Evolutionary conservation across 257 asterid species (phyloP).

Genomic region (Primulina huaijiensis): DNA sequence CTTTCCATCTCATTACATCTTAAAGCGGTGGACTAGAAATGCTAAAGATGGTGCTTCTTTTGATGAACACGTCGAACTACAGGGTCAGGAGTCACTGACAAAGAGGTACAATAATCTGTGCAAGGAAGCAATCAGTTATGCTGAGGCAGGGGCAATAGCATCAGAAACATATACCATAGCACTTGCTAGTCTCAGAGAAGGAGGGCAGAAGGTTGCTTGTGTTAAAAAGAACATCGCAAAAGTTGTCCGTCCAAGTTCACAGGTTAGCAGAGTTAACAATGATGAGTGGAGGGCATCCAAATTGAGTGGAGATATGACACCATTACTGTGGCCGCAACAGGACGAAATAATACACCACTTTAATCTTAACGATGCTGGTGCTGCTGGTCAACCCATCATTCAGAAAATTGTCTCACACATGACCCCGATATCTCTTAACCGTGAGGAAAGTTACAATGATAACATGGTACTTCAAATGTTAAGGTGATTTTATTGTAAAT

Average conservation of each 20-base stretch:
- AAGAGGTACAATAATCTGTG: conserved; percentile 67
- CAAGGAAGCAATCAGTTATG: conserved; percentile 74
- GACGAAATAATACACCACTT: conserved; percentile 54
- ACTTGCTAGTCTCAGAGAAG: conserved; percentile 64
- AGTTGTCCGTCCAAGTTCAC: conserved; percentile 53
- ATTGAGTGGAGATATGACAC: conserved; percentile 48
- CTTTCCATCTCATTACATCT: conserved; percentile 73
- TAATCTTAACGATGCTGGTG: conserved; percentile 62
- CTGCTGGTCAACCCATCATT: conserved; percentile 40
- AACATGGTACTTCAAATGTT: conserved; percentile 47
- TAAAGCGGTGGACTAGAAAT: conserved; percentile 89
- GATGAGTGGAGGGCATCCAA: conserved; percentile 50
- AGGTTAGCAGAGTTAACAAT: conserved; percentile 43
- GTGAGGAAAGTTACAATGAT: conserved; percentile 46
- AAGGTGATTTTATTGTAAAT: conserved; percentile 19
- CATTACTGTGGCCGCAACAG: conserved; percentile 74
- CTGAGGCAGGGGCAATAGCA: conserved; percentile 79
- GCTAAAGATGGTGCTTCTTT: conserved; percentile 51
- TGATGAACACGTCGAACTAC: conserved; percentile 50
- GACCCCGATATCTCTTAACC: conserved; percentile 61
- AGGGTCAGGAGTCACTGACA: conserved; percentile 48
- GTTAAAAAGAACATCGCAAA: conserved; percentile 61
- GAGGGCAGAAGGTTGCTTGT: conserved; percentile 56
- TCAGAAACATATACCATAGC: conserved; percentile 63
- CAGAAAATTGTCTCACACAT: conserved; percentile 43